Evolutionary conservation across 1,139 yeast species (phyloP), one percentile per base, ranked within the genome.

Genomic region (Geotrichum citri-aurantii): DNA sequence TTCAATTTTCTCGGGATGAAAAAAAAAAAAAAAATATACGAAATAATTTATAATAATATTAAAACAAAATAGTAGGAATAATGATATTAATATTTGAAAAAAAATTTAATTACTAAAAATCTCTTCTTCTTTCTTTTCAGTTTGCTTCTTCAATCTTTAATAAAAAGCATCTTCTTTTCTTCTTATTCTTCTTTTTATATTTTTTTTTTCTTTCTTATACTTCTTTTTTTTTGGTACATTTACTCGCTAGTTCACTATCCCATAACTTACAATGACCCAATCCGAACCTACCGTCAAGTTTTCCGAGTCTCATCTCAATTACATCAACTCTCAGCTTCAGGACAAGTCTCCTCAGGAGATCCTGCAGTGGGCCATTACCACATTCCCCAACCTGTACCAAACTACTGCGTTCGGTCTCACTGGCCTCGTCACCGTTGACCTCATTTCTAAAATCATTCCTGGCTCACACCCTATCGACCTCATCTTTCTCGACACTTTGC

Each of bases 341-440:
- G 68, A 76, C 17, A 72, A 85, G 40, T 66, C 83, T 1, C 90
- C 98, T 0, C 81, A 83, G 65, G 90, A 90, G 60, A 83, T 92
- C 62, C 76, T 92, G 49, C 77, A 79, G 68, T 93, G 98, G 98
- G 83, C 97, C 0, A 75, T 87, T 29, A 73, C 81, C 29, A 89
- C 96, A 0, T 85, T 92, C 67, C 97, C 97, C 4, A 79, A 83
- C 44, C 77, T 93, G 40, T 91, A 73, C 69, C 99, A 93, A 72
- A 91, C 97, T 2, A 90, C 98, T 0, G 98, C 98, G 1, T 90
- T 92, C 73, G 99, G 99, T 0, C 79, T 93, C 49, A 88, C 97
- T 0, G 99, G 99, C 0, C 75, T 92, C 61, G 96, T 87, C 26
- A 91, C 93, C 14, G 77, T 89, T 42, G 97, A 92, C 71, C 87